Evolutionary conservation across 148 eudicot genomes (phyloP), one percentile per base, ranked within the genome.

Genomic region (Vaccinium myrtillus): DNA sequence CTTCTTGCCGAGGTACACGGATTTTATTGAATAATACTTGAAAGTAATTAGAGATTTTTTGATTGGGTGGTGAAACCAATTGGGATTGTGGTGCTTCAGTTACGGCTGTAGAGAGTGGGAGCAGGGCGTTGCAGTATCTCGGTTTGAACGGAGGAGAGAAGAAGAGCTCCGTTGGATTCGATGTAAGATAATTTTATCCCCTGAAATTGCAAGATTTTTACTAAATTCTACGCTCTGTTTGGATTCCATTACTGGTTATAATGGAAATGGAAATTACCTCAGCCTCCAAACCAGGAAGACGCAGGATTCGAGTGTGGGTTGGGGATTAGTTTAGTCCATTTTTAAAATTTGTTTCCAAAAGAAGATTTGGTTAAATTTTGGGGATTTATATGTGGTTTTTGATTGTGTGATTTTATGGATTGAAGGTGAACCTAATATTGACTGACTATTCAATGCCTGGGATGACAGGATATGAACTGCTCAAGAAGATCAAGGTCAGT

Each of bases 401-500:
- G 58, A 30, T 86, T 53, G 56, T 51, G 48, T 71, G 12, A 32
- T 82, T 81, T n/a, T 78, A 91, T 93, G 92, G 70, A 23, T 85
- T 92, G 91, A 87, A 90, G 86, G 90, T 92, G 74, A 90, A 92
- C 88, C 71, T 92, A 86, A 86, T 95, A 61, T 91, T 93, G 80
- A 95, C 98, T 63, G 98, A 94, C 86, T 94, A 94, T 85, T 93
- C 98, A 15, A 94, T 94, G 98, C 96, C 96, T 87, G 98, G 95
- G 84, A 93, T 95, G 94, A 93, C 92, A 32, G 93, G 93, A 49
- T 93, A 89, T 86, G 92, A 92, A 50, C 90, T 93, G 74, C 93
- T 93, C 23, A 90, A 90, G 81, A 92, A 89, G 87, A 87, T 93
- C 83, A 93, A 93, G 94, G 96, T 93, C 81, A 65, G 90, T 90